Base-by-base conservation (phyloP, 306 rosid species). In the Gillenia trifoliata region DNA sequence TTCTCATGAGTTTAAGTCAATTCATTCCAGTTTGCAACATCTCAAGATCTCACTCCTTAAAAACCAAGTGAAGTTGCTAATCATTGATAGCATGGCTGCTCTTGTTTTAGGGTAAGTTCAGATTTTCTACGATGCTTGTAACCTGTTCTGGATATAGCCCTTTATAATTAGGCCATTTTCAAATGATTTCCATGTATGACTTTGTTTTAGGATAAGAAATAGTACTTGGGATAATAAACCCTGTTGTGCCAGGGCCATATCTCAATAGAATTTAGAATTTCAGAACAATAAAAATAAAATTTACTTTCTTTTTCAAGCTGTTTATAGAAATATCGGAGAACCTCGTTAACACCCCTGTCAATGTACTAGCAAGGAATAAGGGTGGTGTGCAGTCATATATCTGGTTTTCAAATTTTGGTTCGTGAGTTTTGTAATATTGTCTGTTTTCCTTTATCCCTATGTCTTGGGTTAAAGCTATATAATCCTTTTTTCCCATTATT, bases 21-120 rank as follows among this genome's bases (percentile, higher is more conserved):
- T 59, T 52, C 31, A 62, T 77, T 43, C 81, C 87, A 93, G 97
- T 84, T 85, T 93, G 88, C 89, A 91, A 57, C 90, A 88, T 78
- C 87, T 89, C 88, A 86, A 89, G 83, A 85, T 83, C 45, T 89
- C 92, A 78, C 87, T 89, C 75, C 86, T 88, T 77, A 90, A 86
- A 78, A 88, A 85, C 62, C 89, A 89, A 76, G 97, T 91, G 81
- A 93, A 93, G 83, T 81, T 93, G 84, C 86, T 93, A 70, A 81
- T 93, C 73, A 85, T 93, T 79, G 98, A 93, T 78, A 91, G 98
- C 84, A 89, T 93, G 93, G 89, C 97, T 83, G 91, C 98, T 74
- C 90, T 91, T 64, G 81, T 87, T 81, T 76, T 87, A 68, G 92
- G 93, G 98, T 91, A 80, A 83, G 88, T 76, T 68, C 73, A 73